Base-by-base conservation (phyloP, 768 basidiomycete species). In the Amanita rubescens region DNA sequence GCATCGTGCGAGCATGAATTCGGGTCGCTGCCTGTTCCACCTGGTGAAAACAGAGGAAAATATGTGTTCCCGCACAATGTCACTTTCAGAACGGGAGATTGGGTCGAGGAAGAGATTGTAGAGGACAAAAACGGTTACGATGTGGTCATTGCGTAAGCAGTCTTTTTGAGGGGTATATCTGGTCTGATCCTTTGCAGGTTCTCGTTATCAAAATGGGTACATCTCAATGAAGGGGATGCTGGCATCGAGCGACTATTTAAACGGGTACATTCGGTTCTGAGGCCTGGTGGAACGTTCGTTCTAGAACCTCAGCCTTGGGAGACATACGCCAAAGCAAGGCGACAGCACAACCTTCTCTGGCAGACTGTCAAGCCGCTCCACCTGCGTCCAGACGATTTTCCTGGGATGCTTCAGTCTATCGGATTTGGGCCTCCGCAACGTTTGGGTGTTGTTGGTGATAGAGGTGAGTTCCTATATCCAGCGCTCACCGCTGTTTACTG, bases 181-280 rank as follows among this genome's bases (percentile, higher is more conserved):
- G 35, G 19, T 20, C 11, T 27, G 30, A 41, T 19, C 41, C 32
- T 47, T 2, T 19, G 25, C 62, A 93, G 90, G 1, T 82, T 95
- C 59, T 94, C 92, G 0, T 69, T 94, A 41, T 81, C 91, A 0
- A 95, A 94, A 68, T 95, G 93, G 93, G 90, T 94, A 27, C 93
- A 95, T 66, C 72, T 95, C 9, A 84, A 93, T 58, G 72, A 74
- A 10, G 86, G 87, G 9, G 93, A 96, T 61, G 77, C 78, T 0
- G 92, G 82, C 0, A 60, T 95, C n/a, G 58, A 65, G 33, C 54
- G 58, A 0, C 90, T 94, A 66, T 94, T 95, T 61, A 68, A 63
- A 2, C 79, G 82, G 38, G 79, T 84, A 0, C 69, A 81, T 57
- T 61, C 65, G 24, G 75, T 78, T 2, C 72, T 96, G 14, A 71